Evolutionary conservation across 1,284 basidiomycete species (phyloP).

Genomic region (Microbotryomycetes sp.): DNA sequence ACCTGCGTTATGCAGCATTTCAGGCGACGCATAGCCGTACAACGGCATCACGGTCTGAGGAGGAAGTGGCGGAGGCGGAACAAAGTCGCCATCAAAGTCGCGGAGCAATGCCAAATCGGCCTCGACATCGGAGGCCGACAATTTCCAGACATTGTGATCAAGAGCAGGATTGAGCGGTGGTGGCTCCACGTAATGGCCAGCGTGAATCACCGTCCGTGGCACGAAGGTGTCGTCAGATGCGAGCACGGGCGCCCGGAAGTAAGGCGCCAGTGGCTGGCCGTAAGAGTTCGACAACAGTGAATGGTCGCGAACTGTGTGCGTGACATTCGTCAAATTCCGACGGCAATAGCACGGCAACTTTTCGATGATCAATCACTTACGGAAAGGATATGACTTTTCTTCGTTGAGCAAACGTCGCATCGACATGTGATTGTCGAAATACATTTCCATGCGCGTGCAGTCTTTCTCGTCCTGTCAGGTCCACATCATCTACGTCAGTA

Average conservation of each 20-base stretch:
- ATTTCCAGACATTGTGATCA: slow-evolving; percentile 13
- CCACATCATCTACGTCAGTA: no score
- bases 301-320: slow-evolving; percentile 17
- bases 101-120: slow-evolving; percentile 21
- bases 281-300: slow-evolving; percentile 20
- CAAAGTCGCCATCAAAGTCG: background rate
- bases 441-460: slow-evolving; percentile 13
- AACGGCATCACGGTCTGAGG: background rate
- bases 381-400: slow-evolving; percentile 21
- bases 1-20: background rate
- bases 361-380: no score
- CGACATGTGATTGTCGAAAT: slow-evolving; percentile 17
- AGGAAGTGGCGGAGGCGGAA: background rate
- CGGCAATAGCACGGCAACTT: no score
- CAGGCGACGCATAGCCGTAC: background rate
- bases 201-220: slow-evolving; percentile 10
- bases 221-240: slow-evolving; percentile 6
- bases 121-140: slow-evolving; percentile 17
- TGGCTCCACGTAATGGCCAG: slow-evolving; percentile 21
- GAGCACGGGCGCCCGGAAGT: slow-evolving; percentile 17
- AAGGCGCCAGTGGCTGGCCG: slow-evolving; percentile 18
- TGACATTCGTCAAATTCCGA: background rate
- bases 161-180: slow-evolving; percentile 21
- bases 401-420: slow-evolving; percentile 19
- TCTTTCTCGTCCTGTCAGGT: slow-evolving; percentile 17